Evolutionary conservation across 2,329 filamentous ascomycete genomes (phyloP), one percentile per base, ranked within the genome.

Genomic region (Fusarium burgessii): DNA sequence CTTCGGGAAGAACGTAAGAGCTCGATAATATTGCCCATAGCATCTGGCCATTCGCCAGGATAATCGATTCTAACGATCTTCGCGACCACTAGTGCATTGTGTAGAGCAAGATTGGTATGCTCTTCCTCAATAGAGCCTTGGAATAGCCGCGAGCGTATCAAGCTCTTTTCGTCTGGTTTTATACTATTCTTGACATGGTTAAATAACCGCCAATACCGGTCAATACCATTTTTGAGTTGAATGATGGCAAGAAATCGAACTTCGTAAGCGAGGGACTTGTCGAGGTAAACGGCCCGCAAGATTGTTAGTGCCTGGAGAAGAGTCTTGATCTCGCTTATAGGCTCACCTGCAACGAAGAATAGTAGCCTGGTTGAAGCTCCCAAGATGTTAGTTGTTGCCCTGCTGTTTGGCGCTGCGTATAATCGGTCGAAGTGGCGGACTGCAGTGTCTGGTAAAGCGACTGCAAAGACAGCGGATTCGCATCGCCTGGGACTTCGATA

Each of bases 191-290:
- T 86, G 32, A 79, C 54, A 62, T 81, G 73, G 36, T 82, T 78
- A 87, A 93, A 78, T n/a, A 82, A 73, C 17, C 96, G 89, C 96
- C 96, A 99, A 81, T 94, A 94, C 78, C 92, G 94, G 79, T 98
- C 95, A 80, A 98, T 95, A 59, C 95, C 96, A 80, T 98, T 98
- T 80, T 98, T 98, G 58, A 99, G 87, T 78, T 97, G 93, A 73
- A 98, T 97, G 62, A 98, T 90, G 58, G 95, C 93, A 14, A 98
- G 90, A 77, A 97, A 94, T 67, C 96, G 92, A 57, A 95, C 88
- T 76, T 97, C 91, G 62, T 89, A 82, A 2, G 93, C 92, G 2
- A 97, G 84, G 4, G 90, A 89, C 67, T 90, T 90, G 82, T 97
- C 93, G 70, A 97, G 87, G 79, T 95, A 98, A 38, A 94, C 88